phyloP scores from a whole-genome alignment of 306 rosid species.

The Delonix regia region DNA sequence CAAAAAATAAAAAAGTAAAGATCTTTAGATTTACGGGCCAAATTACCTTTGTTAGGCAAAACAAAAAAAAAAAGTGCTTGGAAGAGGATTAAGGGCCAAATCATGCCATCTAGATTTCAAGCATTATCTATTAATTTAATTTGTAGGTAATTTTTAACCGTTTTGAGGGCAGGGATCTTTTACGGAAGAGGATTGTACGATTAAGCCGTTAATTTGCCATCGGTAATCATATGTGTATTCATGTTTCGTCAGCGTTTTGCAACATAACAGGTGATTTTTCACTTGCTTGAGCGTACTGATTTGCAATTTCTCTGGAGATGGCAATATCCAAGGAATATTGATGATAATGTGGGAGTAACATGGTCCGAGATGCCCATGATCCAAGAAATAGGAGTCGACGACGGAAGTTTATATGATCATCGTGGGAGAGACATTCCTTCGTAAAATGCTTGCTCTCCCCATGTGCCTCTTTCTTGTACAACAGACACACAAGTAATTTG shows the following conservation, averaged over 20 bases:
- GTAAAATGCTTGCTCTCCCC: conserved; percentile 40
- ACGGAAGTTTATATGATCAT: conserved; percentile 7
- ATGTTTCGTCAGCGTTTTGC: not conserved
- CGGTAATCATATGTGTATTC: not conserved
- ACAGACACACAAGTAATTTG: conserved; percentile 24
- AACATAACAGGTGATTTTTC: not conserved
- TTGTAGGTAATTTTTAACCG: not conserved
- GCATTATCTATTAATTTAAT: not conserved
- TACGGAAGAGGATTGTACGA: not conserved
- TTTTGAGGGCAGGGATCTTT: not conserved
- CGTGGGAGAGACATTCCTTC: conserved; percentile 61
- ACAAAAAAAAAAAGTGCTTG: not conserved
- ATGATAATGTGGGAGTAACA: conserved; percentile 38
- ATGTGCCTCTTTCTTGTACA: conserved; percentile 38
- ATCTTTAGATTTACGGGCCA: not conserved
- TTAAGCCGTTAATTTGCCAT: not conserved
- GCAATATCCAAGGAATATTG: not conserved
- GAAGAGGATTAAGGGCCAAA: not conserved
- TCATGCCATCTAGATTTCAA: not conserved
- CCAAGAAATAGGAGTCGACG: conserved; percentile 69
- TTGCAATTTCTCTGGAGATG: conserved; percentile 11
- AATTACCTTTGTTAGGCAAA: not conserved
- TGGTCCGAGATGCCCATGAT: conserved; percentile 89
- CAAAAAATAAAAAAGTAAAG: too few species aligned
- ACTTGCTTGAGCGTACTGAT: not conserved